A percentile compares a stretch with the other conserved stretches of the same genome.
phyloP scores from a whole-genome alignment of 2,329 filamentous ascomycete genomes.

The Xylaria sp. region DNA sequence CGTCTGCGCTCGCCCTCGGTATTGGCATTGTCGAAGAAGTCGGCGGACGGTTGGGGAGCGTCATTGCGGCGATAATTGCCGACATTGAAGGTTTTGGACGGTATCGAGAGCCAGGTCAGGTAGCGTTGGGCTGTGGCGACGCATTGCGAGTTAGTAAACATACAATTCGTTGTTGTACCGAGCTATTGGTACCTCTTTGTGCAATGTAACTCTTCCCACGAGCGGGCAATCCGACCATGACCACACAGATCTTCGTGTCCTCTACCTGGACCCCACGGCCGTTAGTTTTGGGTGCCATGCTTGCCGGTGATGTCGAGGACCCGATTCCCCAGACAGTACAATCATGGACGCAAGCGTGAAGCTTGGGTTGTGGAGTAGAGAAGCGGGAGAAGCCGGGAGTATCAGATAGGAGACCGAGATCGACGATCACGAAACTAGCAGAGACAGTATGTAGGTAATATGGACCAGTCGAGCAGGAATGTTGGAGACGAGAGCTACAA shows the following conservation, averaged over 20 bases:
- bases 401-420: slow-evolving; percentile 8
- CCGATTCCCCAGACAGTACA: slow-evolving; percentile 29
- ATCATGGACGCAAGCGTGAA: slow-evolving; percentile 42
- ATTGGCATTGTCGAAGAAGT: slow-evolving; percentile 95
- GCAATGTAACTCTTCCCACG: slow-evolving; percentile 98
- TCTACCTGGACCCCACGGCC: slow-evolving; percentile 86
- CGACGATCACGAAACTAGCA: slow-evolving; percentile 18
- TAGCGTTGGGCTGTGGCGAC: slow-evolving; percentile 80
- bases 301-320: slow-evolving; percentile 43
- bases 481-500: slow-evolving; percentile 15
- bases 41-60: slow-evolving; percentile 89
- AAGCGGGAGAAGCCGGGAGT: slow-evolving; percentile 18
- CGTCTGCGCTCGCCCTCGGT: slow-evolving; percentile 89
- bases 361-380: slow-evolving; percentile 13
- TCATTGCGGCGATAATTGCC: slow-evolving; percentile 92
- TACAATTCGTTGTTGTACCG: background rate
- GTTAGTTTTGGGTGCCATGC: slow-evolving; percentile 60
- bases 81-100: slow-evolving; percentile 95
- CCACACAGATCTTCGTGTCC: slow-evolving; percentile 95
- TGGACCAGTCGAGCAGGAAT: slow-evolving; percentile 19
- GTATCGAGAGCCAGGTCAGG: slow-evolving; percentile 95
- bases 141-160: slow-evolving; percentile 20
- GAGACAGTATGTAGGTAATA: background rate
- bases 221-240: slow-evolving; percentile 97
- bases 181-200: slow-evolving; percentile 77